Evolutionary conservation across 2,329 filamentous ascomycete genomes (phyloP).

Genomic region (Nannizziopsis barbatae): DNA sequence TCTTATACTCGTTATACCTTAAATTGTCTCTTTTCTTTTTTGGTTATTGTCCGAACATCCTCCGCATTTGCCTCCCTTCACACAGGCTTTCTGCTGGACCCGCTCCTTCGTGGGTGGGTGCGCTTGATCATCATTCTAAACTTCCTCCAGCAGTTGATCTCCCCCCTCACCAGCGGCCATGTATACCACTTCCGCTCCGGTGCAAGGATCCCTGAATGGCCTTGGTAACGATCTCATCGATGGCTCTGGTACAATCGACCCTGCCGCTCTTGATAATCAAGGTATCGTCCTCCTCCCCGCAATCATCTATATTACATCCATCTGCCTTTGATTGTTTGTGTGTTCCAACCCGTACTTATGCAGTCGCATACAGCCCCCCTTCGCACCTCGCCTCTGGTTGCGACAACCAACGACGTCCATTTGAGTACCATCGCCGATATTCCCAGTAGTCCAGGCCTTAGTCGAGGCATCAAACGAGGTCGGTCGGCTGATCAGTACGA

Average conservation of each 20-base stretch:
- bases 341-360: background rate
- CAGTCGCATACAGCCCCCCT: slow-evolving; percentile 14
- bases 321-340: background rate
- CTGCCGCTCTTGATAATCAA: slow-evolving; percentile 69
- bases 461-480: slow-evolving; percentile 64
- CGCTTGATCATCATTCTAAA: background rate
- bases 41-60: background rate
- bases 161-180: slow-evolving; percentile 23
- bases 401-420: background rate
- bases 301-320: background rate
- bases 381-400: slow-evolving; percentile 3
- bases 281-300: slow-evolving; percentile 42
- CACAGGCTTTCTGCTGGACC: background rate
- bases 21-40: background rate
- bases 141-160: background rate
- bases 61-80: background rate
- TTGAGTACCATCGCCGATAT: slow-evolving; percentile 18
- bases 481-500: slow-evolving; percentile 61
- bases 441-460: slow-evolving; percentile 18
- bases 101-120: background rate
- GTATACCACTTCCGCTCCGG: slow-evolving; percentile 33
- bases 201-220: slow-evolving; percentile 56
- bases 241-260: slow-evolving; percentile 83
- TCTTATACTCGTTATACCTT: background rate
- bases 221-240: slow-evolving; percentile 44